A percentile compares a stretch with the other conserved stretches of the same genome.
Evolutionary conservation across 2,329 filamentous ascomycete genomes (phyloP).

Genomic region (Ophiosphaerella narmari): DNA sequence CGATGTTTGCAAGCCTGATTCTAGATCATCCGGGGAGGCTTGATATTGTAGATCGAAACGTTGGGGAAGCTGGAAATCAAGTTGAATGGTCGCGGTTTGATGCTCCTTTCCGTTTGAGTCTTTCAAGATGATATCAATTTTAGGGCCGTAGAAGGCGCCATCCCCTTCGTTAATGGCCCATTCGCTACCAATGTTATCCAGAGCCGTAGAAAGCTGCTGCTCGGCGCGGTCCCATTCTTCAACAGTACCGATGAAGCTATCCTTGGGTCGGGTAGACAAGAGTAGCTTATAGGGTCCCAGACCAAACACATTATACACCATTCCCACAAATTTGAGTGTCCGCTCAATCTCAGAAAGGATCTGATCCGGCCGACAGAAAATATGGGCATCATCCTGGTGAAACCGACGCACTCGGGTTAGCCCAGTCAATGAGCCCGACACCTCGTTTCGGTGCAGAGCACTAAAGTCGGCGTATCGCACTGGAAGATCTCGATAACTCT

Average conservation of each 20-base stretch:
- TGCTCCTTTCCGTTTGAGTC: conserved; percentile 81
- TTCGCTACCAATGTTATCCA: conserved; percentile 66
- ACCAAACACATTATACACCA: conserved; percentile 71
- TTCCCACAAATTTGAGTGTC: conserved; percentile 74
- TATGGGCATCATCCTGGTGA: conserved; percentile 89
- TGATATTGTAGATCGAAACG: conserved; percentile 78
- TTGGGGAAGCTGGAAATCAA: conserved; percentile 87
- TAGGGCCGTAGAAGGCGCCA: conserved; percentile 88
- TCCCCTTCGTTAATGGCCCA: conserved; percentile 82
- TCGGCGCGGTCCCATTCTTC: conserved; percentile 74
- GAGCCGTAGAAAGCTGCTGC: conserved; percentile 65
- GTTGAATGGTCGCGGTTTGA: conserved; percentile 85
- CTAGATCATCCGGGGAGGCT: conserved; percentile 67
- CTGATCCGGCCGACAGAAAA: conserved; percentile 81
- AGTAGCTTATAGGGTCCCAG: conserved; percentile 76
- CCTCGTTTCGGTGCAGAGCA: conserved; percentile 83
- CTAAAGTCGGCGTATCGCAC: conserved; percentile 87
- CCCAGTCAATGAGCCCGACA: conserved; percentile 79
- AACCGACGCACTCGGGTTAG: conserved; percentile 84
- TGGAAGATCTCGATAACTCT: conserved; percentile 80
- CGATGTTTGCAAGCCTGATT: conserved; percentile 56
- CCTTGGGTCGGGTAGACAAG: conserved; percentile 76
- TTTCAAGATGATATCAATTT: conserved; percentile 83
- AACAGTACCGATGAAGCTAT: conserved; percentile 75
- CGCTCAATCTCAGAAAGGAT: conserved; percentile 74